These are phyloP conservation scores for Penicillium malachiteum DNA, from an alignment of 495 filamentous ascomycete species.

Conservation along the genomic window DNA sequence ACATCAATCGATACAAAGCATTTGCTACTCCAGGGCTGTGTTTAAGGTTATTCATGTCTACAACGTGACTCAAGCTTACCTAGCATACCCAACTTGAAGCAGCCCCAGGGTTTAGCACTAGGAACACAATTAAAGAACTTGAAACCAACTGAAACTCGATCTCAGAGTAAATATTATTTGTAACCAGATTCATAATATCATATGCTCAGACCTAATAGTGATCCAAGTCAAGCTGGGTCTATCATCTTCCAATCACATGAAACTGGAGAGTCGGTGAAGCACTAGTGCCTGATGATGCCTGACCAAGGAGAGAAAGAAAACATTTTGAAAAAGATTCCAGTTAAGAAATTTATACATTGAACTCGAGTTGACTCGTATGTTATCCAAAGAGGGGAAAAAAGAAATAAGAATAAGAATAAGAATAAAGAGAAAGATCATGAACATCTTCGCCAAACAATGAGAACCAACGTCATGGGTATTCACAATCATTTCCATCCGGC, in stretches of 20 bases:
- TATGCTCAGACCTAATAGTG: background rate
- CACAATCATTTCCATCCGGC: constrained; percentile 28
- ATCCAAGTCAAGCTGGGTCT: background rate
- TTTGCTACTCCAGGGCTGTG: too few relatives aligned
- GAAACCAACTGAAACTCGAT: background rate
- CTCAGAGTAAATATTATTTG: background rate
- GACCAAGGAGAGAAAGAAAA: background rate
- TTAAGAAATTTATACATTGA: constrained; percentile 13
- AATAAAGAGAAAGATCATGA: constrained; percentile 24
- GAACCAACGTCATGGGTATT: constrained; percentile 39
- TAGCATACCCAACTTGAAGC: too few relatives aligned
- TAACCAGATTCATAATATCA: background rate
- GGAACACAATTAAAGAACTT: background rate
- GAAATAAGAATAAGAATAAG: constrained; percentile 3
- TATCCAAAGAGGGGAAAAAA: constrained; percentile 22
- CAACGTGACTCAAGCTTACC: too few relatives aligned
- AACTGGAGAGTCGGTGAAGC: constrained; percentile 6
- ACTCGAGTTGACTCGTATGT: constrained; percentile 19
- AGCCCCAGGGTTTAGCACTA: too few relatives aligned
- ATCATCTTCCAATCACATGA: background rate
- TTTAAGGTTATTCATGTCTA: too few relatives aligned
- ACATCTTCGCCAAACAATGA: constrained; percentile 28
- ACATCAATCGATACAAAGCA: too few relatives aligned
- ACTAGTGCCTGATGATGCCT: constrained; percentile 9
- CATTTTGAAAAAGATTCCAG: background rate